phyloP scores from a whole-genome alignment of 148 eudicot genomes.

The Rhododendron vialii region DNA sequence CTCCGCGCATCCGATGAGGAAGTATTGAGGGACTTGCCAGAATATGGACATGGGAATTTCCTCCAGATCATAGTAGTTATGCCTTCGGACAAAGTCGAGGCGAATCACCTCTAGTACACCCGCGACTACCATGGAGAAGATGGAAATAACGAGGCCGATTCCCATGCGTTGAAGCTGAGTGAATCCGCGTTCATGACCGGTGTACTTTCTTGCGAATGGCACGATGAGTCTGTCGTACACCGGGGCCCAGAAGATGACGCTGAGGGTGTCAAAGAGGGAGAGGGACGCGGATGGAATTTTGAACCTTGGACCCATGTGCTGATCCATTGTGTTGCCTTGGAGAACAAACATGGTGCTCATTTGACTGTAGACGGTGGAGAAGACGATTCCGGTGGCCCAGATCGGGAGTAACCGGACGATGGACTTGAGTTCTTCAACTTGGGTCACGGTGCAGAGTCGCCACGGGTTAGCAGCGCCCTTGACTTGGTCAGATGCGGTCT shows the following conservation, averaged over 20 bases:
- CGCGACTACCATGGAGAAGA: conserved; percentile 41
- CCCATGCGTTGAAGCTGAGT: conserved; percentile 57
- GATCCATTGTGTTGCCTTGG: conserved; percentile 59
- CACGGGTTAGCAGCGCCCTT: conserved; percentile 28
- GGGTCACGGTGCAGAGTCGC: conserved; percentile 58
- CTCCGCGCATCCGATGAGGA: conserved; percentile 8
- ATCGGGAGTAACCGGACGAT: conserved; percentile 48
- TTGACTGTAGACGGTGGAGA: conserved; percentile 41
- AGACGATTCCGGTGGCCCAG: conserved; percentile 46
- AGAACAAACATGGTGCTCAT: conserved; percentile 49
- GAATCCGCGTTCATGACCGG: conserved; percentile 47
- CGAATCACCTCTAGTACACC: conserved; percentile 36
- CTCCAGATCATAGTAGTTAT: conserved; percentile 17
- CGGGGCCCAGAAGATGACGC: conserved; percentile 48
- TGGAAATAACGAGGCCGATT: conserved; percentile 44
- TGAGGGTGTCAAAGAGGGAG: conserved; percentile 37
- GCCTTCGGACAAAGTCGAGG: conserved; percentile 18
- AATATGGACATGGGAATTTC: conserved; percentile 29
- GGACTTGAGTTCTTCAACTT: conserved; percentile 63
- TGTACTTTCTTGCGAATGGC: conserved; percentile 28
- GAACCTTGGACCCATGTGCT: conserved; percentile 37
- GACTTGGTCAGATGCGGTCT: conserved; percentile 23
- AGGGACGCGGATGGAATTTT: conserved; percentile 59
- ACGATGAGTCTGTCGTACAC: conserved; percentile 45
- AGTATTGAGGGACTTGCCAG: conserved; percentile 48